phyloP scores from a whole-genome alignment of 345 rosid genomes.

The Eucalyptus cloeziana region DNA sequence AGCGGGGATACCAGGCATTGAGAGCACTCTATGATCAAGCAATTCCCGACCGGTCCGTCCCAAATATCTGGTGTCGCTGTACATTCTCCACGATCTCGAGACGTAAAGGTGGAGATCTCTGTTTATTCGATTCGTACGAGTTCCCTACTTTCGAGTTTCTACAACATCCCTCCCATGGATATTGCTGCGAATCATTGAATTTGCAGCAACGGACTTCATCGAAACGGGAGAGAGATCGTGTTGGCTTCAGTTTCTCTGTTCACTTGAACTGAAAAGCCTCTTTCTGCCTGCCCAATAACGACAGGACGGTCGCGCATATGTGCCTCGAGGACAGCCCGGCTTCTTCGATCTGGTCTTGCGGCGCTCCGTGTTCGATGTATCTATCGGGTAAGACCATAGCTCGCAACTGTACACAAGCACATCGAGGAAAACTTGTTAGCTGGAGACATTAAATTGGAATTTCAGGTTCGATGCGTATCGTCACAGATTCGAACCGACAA shows the following conservation, averaged over 20 bases:
- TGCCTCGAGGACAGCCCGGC: slow-evolving; percentile 56
- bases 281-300: slow-evolving; percentile 44
- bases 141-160: background rate
- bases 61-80: background rate
- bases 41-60: background rate
- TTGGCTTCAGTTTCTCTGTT: background rate
- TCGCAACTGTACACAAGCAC: slow-evolving; percentile 31
- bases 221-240: background rate
- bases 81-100: background rate
- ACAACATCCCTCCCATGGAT: background rate
- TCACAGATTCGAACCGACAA: background rate
- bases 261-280: slow-evolving; percentile 40
- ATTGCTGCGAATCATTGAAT: background rate
- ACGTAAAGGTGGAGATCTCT: background rate
- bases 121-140: background rate
- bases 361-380: slow-evolving; percentile 61
- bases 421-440: background rate
- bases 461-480: background rate
- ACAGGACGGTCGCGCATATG: slow-evolving; percentile 44
- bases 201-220: background rate
- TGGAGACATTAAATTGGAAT: background rate
- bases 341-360: slow-evolving; percentile 45
- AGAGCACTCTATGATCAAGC: background rate
- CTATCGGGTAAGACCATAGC: slow-evolving; percentile 68
- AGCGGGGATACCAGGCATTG: background rate